These are phyloP conservation scores for Candida koratica DNA, from an alignment of 805 yeast species.

Conservation along the genomic window DNA sequence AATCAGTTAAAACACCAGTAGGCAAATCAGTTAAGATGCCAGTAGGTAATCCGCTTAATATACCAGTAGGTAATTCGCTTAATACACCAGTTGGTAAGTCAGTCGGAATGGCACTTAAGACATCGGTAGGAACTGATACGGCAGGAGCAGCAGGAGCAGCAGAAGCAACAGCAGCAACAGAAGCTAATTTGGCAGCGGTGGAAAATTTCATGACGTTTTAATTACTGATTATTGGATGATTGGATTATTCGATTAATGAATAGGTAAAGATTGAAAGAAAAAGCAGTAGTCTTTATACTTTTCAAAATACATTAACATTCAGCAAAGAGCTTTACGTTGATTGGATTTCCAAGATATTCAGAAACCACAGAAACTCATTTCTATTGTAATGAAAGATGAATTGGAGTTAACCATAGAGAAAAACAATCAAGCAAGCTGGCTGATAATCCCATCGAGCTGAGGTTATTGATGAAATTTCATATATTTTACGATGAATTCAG, in stretches of 20 bases:
- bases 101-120: constrained; percentile 1
- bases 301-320: too few relatives aligned
- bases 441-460: too few relatives aligned
- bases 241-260: background rate
- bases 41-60: constrained; percentile 5
- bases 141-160: constrained; percentile 14
- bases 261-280: too few relatives aligned
- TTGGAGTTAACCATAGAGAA: too few relatives aligned
- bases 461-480: too few relatives aligned
- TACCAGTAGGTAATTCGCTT: constrained; percentile 7
- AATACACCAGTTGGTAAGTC: constrained; percentile 3
- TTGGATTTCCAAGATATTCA: too few relatives aligned
- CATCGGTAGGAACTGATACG: constrained; percentile 4
- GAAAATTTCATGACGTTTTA: constrained; percentile 15
- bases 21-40: background rate
- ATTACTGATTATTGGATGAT: too few relatives aligned
- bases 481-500: too few relatives aligned
- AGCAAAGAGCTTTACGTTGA: too few relatives aligned
- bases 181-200: constrained; percentile 11
- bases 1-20: constrained; percentile 7
- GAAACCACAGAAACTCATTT: too few relatives aligned
- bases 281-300: constrained; percentile 1
- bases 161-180: constrained; percentile 11
- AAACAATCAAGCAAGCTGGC: too few relatives aligned
- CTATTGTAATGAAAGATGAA: too few relatives aligned